Conservation (phyloP, 2,329 filamentous ascomycete species). For the Coniochaeta sp. region DNA sequence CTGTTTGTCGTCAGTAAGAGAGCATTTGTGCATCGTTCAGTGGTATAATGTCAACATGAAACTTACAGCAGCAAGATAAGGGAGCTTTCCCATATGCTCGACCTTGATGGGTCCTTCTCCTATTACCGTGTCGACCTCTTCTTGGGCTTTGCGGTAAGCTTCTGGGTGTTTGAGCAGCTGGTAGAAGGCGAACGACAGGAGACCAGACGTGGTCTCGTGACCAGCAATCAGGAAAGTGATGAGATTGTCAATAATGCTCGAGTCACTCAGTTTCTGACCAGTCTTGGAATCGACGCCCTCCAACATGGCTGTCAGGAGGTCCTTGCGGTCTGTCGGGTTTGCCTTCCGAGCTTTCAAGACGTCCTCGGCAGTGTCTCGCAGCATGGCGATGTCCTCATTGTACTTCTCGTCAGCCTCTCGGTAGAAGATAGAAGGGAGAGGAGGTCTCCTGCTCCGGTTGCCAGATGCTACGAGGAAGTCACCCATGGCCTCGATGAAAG, state of each 20-base stretch:
- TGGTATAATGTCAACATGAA: neutral
- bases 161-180: constrained; percentile 42
- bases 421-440: constrained; percentile 41
- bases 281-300: constrained; percentile 42
- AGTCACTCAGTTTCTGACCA: constrained; percentile 35
- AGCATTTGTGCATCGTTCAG: neutral
- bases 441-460: constrained; percentile 37
- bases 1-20: constrained; percentile 14
- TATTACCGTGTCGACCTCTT: constrained; percentile 6
- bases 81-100: constrained; percentile 19
- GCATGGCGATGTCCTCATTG: constrained; percentile 42
- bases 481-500: constrained; percentile 62
- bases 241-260: constrained; percentile 42
- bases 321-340: constrained; percentile 50
- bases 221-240: constrained; percentile 45
- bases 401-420: constrained; percentile 41
- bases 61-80: neutral
- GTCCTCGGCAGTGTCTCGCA: constrained; percentile 49
- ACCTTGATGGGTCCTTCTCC: constrained; percentile 4
- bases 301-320: constrained; percentile 43
- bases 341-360: constrained; percentile 51
- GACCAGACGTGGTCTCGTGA: constrained; percentile 47
- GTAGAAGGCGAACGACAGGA: constrained; percentile 40
- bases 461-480: constrained; percentile 52
- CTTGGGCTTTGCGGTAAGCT: constrained; percentile 31